phyloP scores from a whole-genome alignment of 1,284 basidiomycete genomes.

The Ceratobasidium sp. region DNA sequence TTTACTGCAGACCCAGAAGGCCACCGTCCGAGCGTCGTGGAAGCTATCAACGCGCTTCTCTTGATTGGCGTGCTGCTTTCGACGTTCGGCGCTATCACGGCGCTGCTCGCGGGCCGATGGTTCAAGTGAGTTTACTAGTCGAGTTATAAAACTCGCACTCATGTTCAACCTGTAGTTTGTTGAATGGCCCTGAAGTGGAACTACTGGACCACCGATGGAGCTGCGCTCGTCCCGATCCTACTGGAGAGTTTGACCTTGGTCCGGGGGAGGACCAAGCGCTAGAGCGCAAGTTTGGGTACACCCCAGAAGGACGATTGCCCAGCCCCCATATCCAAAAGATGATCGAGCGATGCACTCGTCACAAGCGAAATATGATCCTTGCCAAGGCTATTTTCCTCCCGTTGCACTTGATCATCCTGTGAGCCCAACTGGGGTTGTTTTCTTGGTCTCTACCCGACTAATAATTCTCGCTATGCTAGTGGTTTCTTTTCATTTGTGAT shows the following conservation, averaged over 20 bases:
- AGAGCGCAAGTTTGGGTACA: not conserved
- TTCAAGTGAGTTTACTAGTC: slow-evolving; percentile 26
- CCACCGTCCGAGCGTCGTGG: not conserved
- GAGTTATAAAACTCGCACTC: not conserved
- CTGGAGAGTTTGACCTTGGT: not conserved
- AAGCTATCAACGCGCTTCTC: slow-evolving; percentile 33
- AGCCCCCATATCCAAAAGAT: not conserved
- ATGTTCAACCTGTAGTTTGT: slow-evolving; percentile 4
- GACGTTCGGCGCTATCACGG: slow-evolving; percentile 27
- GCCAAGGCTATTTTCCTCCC: slow-evolving; percentile 24
- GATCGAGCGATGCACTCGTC: not conserved
- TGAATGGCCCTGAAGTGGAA: slow-evolving; percentile 20
- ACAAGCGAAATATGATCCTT: slow-evolving; percentile 17
- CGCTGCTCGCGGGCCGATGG: slow-evolving; percentile 37
- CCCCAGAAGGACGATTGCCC: slow-evolving; percentile 10
- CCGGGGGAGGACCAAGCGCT: not conserved
- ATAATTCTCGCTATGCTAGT: not conserved
- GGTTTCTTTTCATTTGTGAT: slow-evolving; percentile 31
- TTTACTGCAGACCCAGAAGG: not conserved
- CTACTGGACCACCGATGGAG: slow-evolving; percentile 35
- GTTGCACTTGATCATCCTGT: slow-evolving; percentile 24
- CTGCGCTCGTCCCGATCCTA: slow-evolving; percentile 1
- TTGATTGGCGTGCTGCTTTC: slow-evolving; percentile 34
- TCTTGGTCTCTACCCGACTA: not conserved
- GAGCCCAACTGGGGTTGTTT: not conserved